Evolutionary conservation across 2,329 filamentous ascomycete genomes (phyloP).

Genomic region (Colletotrichum agaves): DNA sequence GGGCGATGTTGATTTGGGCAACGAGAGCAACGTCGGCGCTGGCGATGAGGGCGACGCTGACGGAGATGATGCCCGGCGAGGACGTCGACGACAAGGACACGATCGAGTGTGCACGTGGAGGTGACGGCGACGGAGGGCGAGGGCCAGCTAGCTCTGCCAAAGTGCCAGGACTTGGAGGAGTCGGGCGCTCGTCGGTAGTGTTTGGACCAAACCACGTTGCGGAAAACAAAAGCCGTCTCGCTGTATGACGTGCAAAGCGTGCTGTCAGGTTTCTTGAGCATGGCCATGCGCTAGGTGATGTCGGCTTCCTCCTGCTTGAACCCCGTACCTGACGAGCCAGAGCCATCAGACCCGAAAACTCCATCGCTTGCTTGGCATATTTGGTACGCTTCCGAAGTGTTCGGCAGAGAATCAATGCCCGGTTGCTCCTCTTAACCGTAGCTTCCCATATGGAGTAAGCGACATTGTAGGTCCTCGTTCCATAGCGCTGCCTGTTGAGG

Average conservation of each 20-base stretch:
- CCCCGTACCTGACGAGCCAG: not conserved
- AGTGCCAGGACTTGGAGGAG: not conserved
- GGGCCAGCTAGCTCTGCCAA: no score
- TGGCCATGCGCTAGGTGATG: not conserved
- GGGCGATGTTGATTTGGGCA: no score
- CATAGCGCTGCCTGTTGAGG: not conserved
- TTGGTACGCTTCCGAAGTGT: not conserved
- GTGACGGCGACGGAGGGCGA: no score
- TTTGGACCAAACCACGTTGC: not conserved
- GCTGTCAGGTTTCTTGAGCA: not conserved
- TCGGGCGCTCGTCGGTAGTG: not conserved
- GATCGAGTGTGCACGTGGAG: no score
- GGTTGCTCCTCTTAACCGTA: not conserved
- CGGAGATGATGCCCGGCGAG: no score
- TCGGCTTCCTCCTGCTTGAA: not conserved
- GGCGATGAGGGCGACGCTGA: no score
- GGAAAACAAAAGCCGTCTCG: not conserved
- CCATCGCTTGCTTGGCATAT: not conserved
- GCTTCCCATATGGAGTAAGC: not conserved
- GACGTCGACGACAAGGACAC: no score
- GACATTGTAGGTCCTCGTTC: not conserved
- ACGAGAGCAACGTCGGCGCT: no score
- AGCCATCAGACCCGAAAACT: not conserved
- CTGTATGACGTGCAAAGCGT: not conserved
- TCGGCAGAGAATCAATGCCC: not conserved